A percentile compares a stretch with the other conserved stretches of the same genome.
Evolutionary conservation across 257 asterid species (phyloP).

Genomic region (Penstemon newberryi): DNA sequence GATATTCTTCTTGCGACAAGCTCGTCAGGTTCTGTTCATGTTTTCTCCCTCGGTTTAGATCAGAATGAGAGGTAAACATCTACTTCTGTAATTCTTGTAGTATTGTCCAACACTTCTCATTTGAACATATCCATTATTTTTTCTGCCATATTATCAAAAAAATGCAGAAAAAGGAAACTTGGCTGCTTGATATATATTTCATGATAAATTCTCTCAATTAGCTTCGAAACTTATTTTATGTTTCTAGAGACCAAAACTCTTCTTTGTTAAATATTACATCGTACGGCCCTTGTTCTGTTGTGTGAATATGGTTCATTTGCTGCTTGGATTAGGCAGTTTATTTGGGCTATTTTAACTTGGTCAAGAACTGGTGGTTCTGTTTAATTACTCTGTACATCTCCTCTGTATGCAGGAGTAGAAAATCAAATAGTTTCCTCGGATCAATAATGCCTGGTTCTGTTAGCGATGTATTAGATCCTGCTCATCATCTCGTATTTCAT

Average conservation of each 20-base stretch:
- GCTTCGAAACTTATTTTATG: background rate
- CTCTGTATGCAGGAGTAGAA: slow-evolving; percentile 51
- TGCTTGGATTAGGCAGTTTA: slow-evolving; percentile 4
- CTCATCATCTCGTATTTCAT: slow-evolving; percentile 83
- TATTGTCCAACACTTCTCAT: slow-evolving; percentile 21
- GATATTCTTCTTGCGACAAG: slow-evolving; percentile 90
- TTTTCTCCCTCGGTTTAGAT: slow-evolving; percentile 65
- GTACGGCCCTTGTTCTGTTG: background rate
- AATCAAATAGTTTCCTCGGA: slow-evolving; percentile 67
- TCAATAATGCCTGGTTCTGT: slow-evolving; percentile 77
- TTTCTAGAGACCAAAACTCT: background rate
- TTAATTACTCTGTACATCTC: slow-evolving; percentile 16
- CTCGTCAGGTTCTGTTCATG: slow-evolving; percentile 86
- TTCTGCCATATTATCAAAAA: slow-evolving; percentile 5
- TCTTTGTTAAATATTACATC: background rate
- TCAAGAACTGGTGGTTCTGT: slow-evolving; percentile 7
- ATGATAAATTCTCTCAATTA: background rate
- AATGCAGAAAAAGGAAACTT: background rate
- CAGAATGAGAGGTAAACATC: slow-evolving; percentile 63
- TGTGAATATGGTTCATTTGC: background rate
- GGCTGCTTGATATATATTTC: background rate
- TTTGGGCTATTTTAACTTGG: slow-evolving; percentile 13
- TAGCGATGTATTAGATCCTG: slow-evolving; percentile 71
- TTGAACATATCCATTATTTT: slow-evolving; percentile 8
- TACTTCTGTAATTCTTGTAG: slow-evolving; percentile 11